These are phyloP conservation scores for Suillus luteus DNA, from an alignment of 768 basidiomycete genomes.

Conservation along the genomic window DNA sequence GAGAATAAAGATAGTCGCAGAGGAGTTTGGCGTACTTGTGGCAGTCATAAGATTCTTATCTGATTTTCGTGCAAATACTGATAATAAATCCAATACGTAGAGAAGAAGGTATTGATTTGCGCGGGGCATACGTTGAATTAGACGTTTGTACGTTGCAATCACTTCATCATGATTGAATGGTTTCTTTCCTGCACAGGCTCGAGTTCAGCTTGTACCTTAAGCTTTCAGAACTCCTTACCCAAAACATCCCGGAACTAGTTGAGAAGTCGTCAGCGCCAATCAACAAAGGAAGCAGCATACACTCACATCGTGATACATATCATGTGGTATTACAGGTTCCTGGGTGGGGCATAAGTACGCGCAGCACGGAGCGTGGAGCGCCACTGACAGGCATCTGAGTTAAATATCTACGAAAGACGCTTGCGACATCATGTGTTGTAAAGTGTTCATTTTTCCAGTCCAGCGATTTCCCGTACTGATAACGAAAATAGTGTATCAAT, in stretches of 20 bases:
- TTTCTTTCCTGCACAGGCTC: constrained; percentile 52
- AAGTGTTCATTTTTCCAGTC: constrained; percentile 87
- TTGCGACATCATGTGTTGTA: constrained; percentile 96
- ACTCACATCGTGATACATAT: constrained; percentile 85
- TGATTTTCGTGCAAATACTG: constrained; percentile 89
- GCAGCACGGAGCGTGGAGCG: constrained; percentile 10
- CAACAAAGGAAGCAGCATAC: constrained; percentile 9
- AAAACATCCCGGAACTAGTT: constrained; percentile 76
- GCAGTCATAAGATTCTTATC: constrained; percentile 97
- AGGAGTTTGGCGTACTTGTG: constrained; percentile 60
- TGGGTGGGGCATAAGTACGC: constrained; percentile 33
- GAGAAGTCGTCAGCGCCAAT: constrained; percentile 18
- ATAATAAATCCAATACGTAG: constrained; percentile 93
- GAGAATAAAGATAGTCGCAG: constrained; percentile 9
- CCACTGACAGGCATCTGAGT: constrained; percentile 92
- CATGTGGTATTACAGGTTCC: constrained; percentile 94
- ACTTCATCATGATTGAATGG: constrained; percentile 71
- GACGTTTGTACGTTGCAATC: constrained; percentile 76
- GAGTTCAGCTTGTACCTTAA: constrained; percentile 5
- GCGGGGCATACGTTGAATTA: constrained; percentile 84
- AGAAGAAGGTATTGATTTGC: constrained; percentile 95
- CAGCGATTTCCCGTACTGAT: constrained; percentile 88
- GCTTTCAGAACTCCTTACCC: constrained; percentile 44
- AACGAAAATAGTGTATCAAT: constrained; percentile 12
- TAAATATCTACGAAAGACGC: constrained; percentile 92